phyloP scores from a whole-genome alignment of 148 eudicot species.

The Rhododendron ferrugineum region DNA sequence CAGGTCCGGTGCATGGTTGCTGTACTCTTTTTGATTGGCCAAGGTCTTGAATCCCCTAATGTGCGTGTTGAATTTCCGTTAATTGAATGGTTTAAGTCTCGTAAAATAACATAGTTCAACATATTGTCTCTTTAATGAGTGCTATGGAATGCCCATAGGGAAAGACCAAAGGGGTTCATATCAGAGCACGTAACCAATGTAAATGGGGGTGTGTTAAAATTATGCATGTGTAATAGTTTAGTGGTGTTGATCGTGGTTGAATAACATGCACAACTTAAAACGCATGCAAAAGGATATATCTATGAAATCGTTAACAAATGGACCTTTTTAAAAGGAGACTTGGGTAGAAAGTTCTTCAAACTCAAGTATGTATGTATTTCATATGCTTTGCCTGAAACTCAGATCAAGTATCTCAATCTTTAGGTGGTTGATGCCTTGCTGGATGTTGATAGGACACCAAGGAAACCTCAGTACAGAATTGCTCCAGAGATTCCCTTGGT shows the following conservation, averaged over 20 bases:
- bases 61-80: slow-evolving; percentile 41
- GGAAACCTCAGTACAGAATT: slow-evolving; percentile 86
- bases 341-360: background rate
- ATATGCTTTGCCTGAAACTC: slow-evolving; percentile 5
- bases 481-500: slow-evolving; percentile 87
- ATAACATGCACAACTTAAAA: background rate
- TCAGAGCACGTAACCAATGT: background rate
- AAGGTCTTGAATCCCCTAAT: slow-evolving; percentile 68
- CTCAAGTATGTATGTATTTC: background rate
- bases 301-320: background rate
- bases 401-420: slow-evolving; percentile 15
- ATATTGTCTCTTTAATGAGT: background rate
- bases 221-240: background rate
- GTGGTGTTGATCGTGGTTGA: background rate
- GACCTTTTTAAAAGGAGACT: background rate
- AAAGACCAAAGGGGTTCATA: background rate
- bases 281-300: background rate
- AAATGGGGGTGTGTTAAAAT: background rate
- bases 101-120: background rate
- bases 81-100: background rate
- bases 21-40: slow-evolving; percentile 82
- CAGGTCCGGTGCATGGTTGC: slow-evolving; percentile 98
- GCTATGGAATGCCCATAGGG: background rate
- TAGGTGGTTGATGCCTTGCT: slow-evolving; percentile 81
- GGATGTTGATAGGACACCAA: slow-evolving; percentile 61